These are phyloP conservation scores for Mycosphaerelloides madeirae DNA, from an alignment of 2,329 filamentous ascomycete species.

Conservation along the genomic window DNA sequence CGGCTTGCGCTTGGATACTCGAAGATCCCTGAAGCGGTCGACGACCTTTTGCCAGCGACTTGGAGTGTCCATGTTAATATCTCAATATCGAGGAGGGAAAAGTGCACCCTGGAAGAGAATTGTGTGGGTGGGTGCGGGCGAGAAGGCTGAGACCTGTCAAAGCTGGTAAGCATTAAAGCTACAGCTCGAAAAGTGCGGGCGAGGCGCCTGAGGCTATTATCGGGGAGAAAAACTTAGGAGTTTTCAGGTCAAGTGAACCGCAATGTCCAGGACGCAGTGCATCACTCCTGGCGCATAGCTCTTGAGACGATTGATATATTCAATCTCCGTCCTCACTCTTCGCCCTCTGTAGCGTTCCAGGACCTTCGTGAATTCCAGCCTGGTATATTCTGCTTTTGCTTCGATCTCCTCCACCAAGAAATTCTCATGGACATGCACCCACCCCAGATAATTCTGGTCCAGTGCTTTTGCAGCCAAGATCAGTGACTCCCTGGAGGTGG, in stretches of 20 bases:
- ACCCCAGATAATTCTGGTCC: conserved; percentile 46
- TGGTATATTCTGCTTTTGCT: conserved; percentile 40
- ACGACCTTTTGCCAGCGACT: too few species aligned
- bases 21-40: too few species aligned
- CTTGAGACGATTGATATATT: conserved; percentile 51
- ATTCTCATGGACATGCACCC: conserved; percentile 60
- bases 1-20: too few species aligned
- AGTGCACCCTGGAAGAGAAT: too few species aligned
- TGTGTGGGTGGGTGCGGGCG: too few species aligned
- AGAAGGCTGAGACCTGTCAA: too few species aligned
- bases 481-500: conserved; percentile 49
- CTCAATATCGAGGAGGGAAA: too few species aligned
- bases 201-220: too few species aligned
- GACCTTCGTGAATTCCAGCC: conserved; percentile 25
- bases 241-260: conserved; percentile 20
- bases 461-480: conserved; percentile 45
- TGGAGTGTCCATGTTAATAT: too few species aligned
- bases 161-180: too few species aligned
- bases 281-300: conserved; percentile 58
- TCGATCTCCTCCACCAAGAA: conserved; percentile 46
- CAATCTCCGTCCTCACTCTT: conserved; percentile 23
- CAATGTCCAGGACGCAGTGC: conserved; percentile 58
- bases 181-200: too few species aligned
- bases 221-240: too few species aligned
- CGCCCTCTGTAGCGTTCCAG: conserved; percentile 16